phyloP scores from a whole-genome alignment of 345 rosid genomes.

The Citrus maxima region DNA sequence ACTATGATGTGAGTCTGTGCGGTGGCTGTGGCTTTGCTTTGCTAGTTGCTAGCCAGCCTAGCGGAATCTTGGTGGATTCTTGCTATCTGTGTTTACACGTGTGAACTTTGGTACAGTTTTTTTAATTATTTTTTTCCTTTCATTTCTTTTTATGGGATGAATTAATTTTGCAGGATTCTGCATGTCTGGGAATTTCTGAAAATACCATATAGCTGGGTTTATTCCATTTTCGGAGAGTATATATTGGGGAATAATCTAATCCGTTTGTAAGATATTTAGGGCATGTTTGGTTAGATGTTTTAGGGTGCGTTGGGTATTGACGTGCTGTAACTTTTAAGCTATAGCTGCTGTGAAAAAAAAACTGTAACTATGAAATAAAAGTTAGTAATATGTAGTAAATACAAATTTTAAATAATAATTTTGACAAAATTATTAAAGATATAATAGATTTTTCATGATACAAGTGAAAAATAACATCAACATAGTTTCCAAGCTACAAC shows the following conservation, averaged over 20 bases:
- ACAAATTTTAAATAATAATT: too few relatives aligned
- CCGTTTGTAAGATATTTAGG: too few relatives aligned
- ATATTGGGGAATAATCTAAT: background rate
- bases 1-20: constrained; percentile 3
- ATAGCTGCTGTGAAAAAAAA: fast-evolving
- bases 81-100: background rate
- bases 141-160: background rate
- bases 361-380: too few relatives aligned
- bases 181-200: constrained; percentile 11
- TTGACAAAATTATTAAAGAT: too few relatives aligned
- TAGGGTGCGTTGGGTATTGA: too few relatives aligned
- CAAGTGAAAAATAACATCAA: too few relatives aligned
- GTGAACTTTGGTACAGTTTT: background rate
- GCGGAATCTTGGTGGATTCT: constrained; percentile 27
- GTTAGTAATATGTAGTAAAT: too few relatives aligned
- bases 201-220: background rate
- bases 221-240: background rate
- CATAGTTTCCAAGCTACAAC: too few relatives aligned
- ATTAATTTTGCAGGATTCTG: constrained; percentile 8
- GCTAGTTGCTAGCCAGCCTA: constrained; percentile 33
- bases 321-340: too few relatives aligned
- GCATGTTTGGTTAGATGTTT: too few relatives aligned
- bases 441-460: too few relatives aligned
- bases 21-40: constrained; percentile 8
- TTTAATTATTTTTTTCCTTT: background rate